These are phyloP conservation scores for Raphanus sativus DNA, from an alignment of 345 rosid species.

Conservation along the genomic window DNA sequence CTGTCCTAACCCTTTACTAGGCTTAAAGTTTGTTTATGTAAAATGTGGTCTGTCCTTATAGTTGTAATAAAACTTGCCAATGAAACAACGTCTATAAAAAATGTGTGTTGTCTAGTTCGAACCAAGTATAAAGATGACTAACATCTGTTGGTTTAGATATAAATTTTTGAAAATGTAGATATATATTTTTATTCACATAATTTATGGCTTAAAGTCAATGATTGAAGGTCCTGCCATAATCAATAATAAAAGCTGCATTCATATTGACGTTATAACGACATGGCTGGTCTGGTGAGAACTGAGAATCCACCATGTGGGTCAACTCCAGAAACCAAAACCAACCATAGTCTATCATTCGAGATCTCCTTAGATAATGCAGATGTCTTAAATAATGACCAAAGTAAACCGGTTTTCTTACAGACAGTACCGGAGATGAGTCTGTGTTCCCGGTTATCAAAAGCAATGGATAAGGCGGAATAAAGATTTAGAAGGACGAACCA, in stretches of 20 bases:
- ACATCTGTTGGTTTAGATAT: neutral
- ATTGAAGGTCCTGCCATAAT: neutral
- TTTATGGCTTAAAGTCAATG: neutral
- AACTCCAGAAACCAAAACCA: neutral
- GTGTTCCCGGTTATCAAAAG: neutral
- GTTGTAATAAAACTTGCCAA: neutral
- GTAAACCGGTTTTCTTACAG: neutral
- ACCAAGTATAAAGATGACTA: neutral
- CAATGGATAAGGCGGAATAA: neutral
- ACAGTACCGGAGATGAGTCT: neutral
- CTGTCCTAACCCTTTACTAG: neutral
- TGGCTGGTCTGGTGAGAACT: neutral
- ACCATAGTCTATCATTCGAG: neutral
- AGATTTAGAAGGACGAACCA: conserved; percentile 36
- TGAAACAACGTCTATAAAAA: neutral
- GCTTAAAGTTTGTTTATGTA: neutral
- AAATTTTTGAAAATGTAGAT: neutral
- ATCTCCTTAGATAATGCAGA: neutral
- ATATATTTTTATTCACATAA: neutral
- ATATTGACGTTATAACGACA: neutral
- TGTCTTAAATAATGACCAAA: neutral
- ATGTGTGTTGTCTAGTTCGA: neutral
- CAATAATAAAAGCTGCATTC: neutral
- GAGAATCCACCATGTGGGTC: neutral
- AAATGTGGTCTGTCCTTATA: neutral